Base-by-base conservation (phyloP, 108 stramenopile genomes). In the Skeletonema potamos region DNA sequence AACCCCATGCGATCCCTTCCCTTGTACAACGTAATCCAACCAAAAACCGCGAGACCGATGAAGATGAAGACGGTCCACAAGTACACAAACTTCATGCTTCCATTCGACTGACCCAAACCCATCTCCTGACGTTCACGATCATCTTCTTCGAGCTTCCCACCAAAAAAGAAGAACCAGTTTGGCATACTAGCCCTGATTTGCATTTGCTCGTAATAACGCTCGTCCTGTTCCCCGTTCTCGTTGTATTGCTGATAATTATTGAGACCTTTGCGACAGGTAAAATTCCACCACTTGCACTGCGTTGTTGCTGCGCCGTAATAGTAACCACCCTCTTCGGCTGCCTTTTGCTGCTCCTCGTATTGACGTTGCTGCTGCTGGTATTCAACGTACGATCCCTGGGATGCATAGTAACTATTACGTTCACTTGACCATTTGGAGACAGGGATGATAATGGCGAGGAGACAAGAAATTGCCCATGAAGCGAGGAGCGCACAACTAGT, bases 1-100 rank as follows among this genome's bases (percentile, higher is more conserved):
- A 88, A 43, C 2, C 48, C 64, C 48, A 54, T 62, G 13, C 76
- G 36, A 36, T 61, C 60, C 18, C 71, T 69, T 30, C 70, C 73
- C 36, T 81, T 64, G 41, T 67, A 54, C 37, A 88, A 58, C 2
- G 67, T 64, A 29, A 71, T 60, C 55, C 44, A 71, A 44, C 87
- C 85, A 65, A 72, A 84, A 11, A 58, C 73, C 11, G 83, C 22
- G 57, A 88, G 68, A 17, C 59, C 87, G 39, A 81, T 27, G 67
- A 85, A 88, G 73, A 85, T 75, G 15, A 85, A 39, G 51, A 88
- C 64, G 41, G 71, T 78, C 77, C 82, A 84, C 22, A 55, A 34
- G 69, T 85, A 88, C 7, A 82, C 82, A 60, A 88, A 85, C 41
- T 74, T 81, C 70, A 88, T 60, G 2, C 70, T 72, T 28, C 70